Conservation (phyloP, 306 rosid genomes). For the Dalbergia cochinchinensis region DNA sequence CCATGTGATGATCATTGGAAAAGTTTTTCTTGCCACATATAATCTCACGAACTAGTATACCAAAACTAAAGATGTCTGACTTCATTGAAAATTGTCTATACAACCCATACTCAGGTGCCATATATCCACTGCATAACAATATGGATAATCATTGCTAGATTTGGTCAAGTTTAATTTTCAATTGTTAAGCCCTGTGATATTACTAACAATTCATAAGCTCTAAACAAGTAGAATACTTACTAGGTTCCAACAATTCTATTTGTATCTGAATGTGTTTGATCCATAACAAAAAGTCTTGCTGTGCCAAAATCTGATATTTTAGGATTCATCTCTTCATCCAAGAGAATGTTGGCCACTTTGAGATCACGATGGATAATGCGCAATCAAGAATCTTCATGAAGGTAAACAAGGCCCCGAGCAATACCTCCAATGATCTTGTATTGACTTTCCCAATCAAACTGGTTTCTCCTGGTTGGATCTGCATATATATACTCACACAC, state of each 20-base stretch:
- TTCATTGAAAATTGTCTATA: slow-evolving; percentile 5
- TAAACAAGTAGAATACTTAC: not conserved
- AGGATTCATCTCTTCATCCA: slow-evolving; percentile 12
- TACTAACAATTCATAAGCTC: not conserved
- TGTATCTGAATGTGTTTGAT: slow-evolving; percentile 11
- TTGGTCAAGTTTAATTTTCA: not conserved
- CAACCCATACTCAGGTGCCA: slow-evolving; percentile 36
- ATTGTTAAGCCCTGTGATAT: not conserved
- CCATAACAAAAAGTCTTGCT: not conserved
- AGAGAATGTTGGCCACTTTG: not conserved
- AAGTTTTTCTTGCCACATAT: not conserved
- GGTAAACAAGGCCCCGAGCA: slow-evolving; percentile 14
- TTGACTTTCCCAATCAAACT: not conserved
- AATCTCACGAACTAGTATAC: slow-evolving; percentile 31
- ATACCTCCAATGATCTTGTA: not conserved
- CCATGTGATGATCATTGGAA: not conserved
- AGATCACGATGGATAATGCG: not conserved
- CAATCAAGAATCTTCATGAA: slow-evolving; percentile 10
- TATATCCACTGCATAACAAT: slow-evolving; percentile 20
- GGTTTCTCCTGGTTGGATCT: not conserved
- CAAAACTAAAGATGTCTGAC: slow-evolving; percentile 31
- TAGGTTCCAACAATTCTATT: not conserved
- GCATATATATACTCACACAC: not conserved
- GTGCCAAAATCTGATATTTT: slow-evolving; percentile 22
- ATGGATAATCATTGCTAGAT: not conserved